Percentiles rank a stretch among this genome's conserved stretches.
Conservation (phyloP, 495 filamentous ascomycete genomes). For the Annulohypoxylon nitens region DNA sequence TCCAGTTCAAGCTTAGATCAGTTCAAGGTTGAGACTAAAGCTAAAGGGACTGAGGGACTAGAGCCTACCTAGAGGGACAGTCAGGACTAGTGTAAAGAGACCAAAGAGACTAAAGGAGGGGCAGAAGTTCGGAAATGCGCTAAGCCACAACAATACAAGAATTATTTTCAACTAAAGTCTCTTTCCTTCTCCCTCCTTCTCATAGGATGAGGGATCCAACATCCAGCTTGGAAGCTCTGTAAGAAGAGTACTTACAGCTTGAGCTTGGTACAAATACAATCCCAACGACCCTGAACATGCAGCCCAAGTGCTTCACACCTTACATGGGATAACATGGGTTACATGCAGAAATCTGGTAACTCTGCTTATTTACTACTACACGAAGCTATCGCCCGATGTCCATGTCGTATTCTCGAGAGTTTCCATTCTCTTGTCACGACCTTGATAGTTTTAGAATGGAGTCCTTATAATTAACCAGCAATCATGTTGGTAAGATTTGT, state of each 20-base stretch:
- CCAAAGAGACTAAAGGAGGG: too few species aligned
- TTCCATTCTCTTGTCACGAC: constrained; percentile 16
- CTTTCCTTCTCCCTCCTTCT: constrained; percentile 4
- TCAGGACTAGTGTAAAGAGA: too few species aligned
- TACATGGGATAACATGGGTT: constrained; percentile 20
- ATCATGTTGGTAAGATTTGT: background rate
- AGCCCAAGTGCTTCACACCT: constrained; percentile 22
- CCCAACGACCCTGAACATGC: constrained; percentile 13
- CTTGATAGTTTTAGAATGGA: background rate
- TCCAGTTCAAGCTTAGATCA: too few species aligned
- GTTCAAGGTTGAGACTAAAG: too few species aligned
- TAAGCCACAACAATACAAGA: constrained; percentile 30
- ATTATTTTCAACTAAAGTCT: background rate
- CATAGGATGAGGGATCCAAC: background rate
- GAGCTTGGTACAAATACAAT: background rate
- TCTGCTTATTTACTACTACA: constrained; percentile 26
- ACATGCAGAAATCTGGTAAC: constrained; percentile 23
- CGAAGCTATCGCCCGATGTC: constrained; percentile 16
- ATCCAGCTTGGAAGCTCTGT: background rate
- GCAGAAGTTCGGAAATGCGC: constrained; percentile 7
- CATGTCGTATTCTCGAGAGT: constrained; percentile 31
- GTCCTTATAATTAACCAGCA: constrained; percentile 10
- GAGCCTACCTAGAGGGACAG: too few species aligned
- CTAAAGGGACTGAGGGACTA: too few species aligned
- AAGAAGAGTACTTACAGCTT: background rate